Percentiles rank a stretch among this genome's conserved stretches.
Conservation (phyloP, 148 eudicot genomes). For the Tetragonia tetragonoides region DNA sequence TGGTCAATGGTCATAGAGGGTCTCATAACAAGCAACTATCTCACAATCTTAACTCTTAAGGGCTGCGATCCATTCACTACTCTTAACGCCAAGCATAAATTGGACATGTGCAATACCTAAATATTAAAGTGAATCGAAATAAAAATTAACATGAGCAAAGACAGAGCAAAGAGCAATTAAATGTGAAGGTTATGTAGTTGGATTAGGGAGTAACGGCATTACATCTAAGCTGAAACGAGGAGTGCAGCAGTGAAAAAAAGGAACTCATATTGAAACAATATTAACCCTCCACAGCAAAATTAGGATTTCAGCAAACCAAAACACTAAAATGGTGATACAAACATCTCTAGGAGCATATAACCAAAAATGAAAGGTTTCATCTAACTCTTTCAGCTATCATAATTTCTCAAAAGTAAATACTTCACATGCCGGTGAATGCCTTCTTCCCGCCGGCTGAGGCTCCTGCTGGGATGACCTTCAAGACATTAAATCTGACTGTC, state of each 20-base stretch:
- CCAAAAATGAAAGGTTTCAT: constrained; percentile 15
- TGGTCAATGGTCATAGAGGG: no score
- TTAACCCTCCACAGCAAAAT: constrained; percentile 5
- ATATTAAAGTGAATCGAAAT: no score
- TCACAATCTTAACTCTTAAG: no score
- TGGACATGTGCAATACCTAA: no score
- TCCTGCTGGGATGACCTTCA: constrained; percentile 67
- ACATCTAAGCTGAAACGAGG: no score
- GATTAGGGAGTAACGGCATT: no score
- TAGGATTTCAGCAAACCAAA: constrained; percentile 7
- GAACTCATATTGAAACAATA: background rate
- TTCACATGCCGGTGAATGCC: constrained; percentile 49
- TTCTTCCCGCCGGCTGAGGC: constrained; percentile 53
- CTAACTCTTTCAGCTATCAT: background rate
- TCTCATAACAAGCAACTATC: no score
- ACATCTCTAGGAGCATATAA: constrained; percentile 17
- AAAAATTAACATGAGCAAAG: no score
- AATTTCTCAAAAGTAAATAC: background rate
- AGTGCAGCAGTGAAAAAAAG: background rate
- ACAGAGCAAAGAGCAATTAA: no score
- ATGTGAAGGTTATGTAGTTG: no score
- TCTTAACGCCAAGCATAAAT: no score
- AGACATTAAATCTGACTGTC: constrained; percentile 58
- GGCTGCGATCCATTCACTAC: no score
- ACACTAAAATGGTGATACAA: constrained; percentile 9